phyloP scores from a whole-genome alignment of 1,284 basidiomycete genomes.

The Puccinia novopanici region DNA sequence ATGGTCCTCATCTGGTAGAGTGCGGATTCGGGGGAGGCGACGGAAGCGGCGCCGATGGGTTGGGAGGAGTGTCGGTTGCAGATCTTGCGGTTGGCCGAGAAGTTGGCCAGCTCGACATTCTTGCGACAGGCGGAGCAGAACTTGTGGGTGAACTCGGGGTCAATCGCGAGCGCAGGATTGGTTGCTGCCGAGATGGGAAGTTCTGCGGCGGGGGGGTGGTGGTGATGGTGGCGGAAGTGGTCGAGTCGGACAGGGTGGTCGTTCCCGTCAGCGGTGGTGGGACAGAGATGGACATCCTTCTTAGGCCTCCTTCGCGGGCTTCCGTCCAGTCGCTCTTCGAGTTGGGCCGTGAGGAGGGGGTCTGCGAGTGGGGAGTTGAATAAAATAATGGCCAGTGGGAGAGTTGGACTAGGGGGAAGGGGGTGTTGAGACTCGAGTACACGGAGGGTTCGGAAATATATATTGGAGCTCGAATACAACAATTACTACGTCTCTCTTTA shows the following conservation, averaged over 20 bases:
- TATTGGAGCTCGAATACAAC: too few species aligned
- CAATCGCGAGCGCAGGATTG: background rate
- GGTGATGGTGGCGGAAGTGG: background rate
- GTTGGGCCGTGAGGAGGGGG: background rate
- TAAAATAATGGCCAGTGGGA: too few species aligned
- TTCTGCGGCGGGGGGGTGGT: background rate
- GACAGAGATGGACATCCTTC: conserved; percentile 7
- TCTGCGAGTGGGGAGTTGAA: background rate
- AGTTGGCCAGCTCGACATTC: conserved; percentile 11
- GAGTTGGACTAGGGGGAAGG: background rate
- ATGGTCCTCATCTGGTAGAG: conserved; percentile 30
- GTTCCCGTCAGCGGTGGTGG: background rate
- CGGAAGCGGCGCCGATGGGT: conserved; percentile 7
- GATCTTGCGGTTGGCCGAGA: conserved; percentile 28
- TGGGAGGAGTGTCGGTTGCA: conserved; percentile 29
- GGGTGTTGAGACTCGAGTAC: conserved; percentile 10
- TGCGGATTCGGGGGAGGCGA: conserved; percentile 37
- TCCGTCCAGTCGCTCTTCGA: background rate
- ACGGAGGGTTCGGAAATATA: background rate
- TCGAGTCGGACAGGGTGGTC: background rate
- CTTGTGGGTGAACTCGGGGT: conserved; percentile 24
- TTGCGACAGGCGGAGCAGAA: conserved; percentile 31
- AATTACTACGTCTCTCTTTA: too few species aligned
- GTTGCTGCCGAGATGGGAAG: background rate
- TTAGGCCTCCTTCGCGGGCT: conserved; percentile 10